phyloP scores from a whole-genome alignment of 2,329 filamentous ascomycete species.

The Ramularia collo-cygni region DNA sequence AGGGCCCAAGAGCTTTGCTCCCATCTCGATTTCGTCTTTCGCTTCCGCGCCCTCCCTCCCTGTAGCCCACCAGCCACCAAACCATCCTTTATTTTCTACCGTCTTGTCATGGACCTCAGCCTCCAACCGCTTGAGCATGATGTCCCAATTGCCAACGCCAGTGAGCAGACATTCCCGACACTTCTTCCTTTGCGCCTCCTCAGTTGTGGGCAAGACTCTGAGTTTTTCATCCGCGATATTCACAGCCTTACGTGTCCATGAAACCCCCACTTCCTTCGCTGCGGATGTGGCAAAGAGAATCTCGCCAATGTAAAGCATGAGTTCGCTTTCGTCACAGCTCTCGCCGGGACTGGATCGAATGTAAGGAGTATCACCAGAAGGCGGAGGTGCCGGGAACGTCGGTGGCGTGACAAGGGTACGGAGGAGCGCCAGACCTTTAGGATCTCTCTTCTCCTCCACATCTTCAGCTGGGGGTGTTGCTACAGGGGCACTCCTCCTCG shows the following conservation, averaged over 20 bases:
- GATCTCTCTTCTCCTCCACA: constrained; percentile 19
- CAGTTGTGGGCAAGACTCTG: constrained; percentile 7
- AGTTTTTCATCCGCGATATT: constrained; percentile 61
- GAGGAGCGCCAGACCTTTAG: constrained; percentile 12
- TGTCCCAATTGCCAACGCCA: constrained; percentile 73
- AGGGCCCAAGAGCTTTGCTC: constrained; percentile 17
- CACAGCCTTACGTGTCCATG: constrained; percentile 85
- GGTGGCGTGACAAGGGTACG: constrained; percentile 33
- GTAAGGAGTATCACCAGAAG: constrained; percentile 63
- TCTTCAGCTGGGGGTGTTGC: constrained; percentile 26
- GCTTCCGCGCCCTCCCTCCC: constrained; percentile 15
- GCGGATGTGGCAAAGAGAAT: constrained; percentile 69
- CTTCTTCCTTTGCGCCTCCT: constrained; percentile 33
- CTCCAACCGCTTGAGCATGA: constrained; percentile 64
- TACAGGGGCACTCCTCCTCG: constrained; percentile 56
- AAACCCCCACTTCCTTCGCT: constrained; percentile 55
- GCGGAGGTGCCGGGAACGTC: constrained; percentile 61
- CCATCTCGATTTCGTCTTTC: constrained; percentile 16
- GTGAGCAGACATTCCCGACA: constrained; percentile 73
- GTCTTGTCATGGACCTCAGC: constrained; percentile 15
- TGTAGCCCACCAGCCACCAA: constrained; percentile 22
- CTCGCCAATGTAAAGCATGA: constrained; percentile 89
- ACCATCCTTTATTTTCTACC: constrained; percentile 11
- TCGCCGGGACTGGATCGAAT: constrained; percentile 49
- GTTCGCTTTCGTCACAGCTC: constrained; percentile 74